phyloP scores from a whole-genome alignment of 106 monocot genomes.

The Ottelia alismoides region DNA sequence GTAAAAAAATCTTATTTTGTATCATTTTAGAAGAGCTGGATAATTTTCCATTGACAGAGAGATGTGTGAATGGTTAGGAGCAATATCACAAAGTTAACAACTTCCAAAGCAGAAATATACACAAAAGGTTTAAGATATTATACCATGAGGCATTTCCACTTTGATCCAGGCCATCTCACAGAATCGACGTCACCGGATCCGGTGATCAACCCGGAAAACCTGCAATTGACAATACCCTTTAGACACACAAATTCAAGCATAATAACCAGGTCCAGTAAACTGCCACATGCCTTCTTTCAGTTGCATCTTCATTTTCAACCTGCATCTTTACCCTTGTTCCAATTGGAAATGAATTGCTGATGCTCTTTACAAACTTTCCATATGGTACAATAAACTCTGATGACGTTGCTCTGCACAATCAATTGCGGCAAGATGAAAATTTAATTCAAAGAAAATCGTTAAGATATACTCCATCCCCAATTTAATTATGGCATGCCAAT shows the following conservation, averaged over 20 bases:
- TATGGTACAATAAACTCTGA: constrained; percentile 17
- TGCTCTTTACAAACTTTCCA: constrained; percentile 13
- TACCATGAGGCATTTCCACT: constrained; percentile 77
- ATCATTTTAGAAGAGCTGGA: too few species aligned
- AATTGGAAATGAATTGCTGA: constrained; percentile 43
- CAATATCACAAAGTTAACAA: too few species aligned
- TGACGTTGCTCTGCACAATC: constrained; percentile 4
- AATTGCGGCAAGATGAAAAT: too few species aligned
- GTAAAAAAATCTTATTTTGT: too few species aligned
- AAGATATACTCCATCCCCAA: too few species aligned
- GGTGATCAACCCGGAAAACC: constrained; percentile 61
- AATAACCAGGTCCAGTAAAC: background rate
- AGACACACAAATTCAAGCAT: background rate
- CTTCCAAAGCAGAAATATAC: too few species aligned
- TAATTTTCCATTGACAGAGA: too few species aligned
- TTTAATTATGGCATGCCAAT: too few species aligned
- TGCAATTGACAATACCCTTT: constrained; percentile 9
- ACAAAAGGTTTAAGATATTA: too few species aligned
- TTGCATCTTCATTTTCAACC: constrained; percentile 66
- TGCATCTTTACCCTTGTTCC: constrained; percentile 44
- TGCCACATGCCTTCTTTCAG: constrained; percentile 60
- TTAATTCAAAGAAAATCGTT: too few species aligned
- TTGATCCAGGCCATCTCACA: constrained; percentile 73
- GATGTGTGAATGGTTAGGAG: too few species aligned
- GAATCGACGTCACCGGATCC: constrained; percentile 57